Conservation (phyloP, 176 grass and related monocot species). For the Lolium perenne region DNA sequence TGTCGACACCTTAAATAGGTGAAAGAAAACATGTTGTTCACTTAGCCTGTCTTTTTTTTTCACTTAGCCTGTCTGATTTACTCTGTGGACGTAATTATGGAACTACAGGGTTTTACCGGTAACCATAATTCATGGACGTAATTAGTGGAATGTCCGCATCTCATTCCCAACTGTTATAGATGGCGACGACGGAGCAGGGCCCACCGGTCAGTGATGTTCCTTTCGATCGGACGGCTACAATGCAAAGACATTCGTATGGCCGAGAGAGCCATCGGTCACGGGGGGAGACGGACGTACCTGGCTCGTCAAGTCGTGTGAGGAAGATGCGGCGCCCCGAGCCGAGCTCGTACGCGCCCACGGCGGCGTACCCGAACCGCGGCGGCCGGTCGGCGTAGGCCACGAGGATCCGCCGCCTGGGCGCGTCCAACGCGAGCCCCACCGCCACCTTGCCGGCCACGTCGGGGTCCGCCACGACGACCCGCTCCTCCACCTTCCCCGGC, state of each 20-base stretch:
- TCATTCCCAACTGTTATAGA: background rate
- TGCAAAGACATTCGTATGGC: background rate
- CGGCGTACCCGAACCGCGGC: conserved; percentile 50
- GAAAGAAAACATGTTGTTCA: too few species aligned
- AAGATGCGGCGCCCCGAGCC: conserved; percentile 74
- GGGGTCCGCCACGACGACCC: conserved; percentile 56
- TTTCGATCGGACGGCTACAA: background rate
- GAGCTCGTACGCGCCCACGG: conserved; percentile 84
- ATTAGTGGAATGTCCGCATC: background rate
- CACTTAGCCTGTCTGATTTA: too few species aligned
- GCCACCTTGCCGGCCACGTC: conserved; percentile 58
- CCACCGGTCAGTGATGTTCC: background rate
- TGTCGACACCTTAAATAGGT: too few species aligned
- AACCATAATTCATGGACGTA: too few species aligned
- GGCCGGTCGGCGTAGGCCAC: conserved; percentile 65
- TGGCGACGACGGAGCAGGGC: conserved; percentile 4
- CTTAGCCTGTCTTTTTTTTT: too few species aligned
- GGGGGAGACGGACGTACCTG: conserved; percentile 50
- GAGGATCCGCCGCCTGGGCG: conserved; percentile 56
- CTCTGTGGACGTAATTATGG: too few species aligned
- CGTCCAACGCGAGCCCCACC: conserved; percentile 66
- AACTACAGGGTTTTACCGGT: too few species aligned
- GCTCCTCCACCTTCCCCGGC: conserved; percentile 44
- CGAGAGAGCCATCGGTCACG: background rate
- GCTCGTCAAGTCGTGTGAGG: conserved; percentile 69